phyloP scores from a whole-genome alignment of 2,329 filamentous ascomycete species.

The Colletotrichum sp. region DNA sequence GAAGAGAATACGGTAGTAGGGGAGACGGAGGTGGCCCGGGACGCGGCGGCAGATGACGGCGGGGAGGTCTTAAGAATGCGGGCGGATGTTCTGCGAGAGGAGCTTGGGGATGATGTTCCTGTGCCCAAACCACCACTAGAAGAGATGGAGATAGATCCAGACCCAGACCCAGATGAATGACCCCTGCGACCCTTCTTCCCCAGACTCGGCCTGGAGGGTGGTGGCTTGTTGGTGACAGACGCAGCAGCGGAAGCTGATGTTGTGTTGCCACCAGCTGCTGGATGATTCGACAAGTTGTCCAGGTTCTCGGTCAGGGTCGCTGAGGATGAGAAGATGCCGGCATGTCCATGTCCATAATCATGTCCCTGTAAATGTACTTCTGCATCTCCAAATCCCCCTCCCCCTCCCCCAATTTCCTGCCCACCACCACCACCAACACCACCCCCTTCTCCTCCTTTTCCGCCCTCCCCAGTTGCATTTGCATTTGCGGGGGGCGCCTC shows the following conservation, averaged over 20 bases:
- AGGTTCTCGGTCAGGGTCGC: slow-evolving; percentile 6
- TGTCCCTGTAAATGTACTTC: not conserved
- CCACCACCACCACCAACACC: not conserved
- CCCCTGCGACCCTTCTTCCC: slow-evolving; percentile 19
- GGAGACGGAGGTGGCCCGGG: slow-evolving; percentile 17
- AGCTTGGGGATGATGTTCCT: not conserved
- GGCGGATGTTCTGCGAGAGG: slow-evolving; percentile 13
- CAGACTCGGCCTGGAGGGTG: slow-evolving; percentile 5
- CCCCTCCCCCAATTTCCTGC: not conserved
- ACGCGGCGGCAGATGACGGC: slow-evolving; percentile 8
- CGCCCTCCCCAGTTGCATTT: slow-evolving; percentile 1
- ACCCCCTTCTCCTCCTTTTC: not conserved
- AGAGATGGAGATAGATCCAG: not conserved
- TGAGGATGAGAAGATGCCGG: not conserved
- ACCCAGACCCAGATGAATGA: not conserved
- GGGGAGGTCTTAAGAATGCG: slow-evolving; percentile 22
- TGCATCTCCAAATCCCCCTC: slow-evolving; percentile 8
- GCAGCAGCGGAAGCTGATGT: slow-evolving; percentile 1
- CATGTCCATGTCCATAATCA: not conserved
- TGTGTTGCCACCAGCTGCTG: not conserved
- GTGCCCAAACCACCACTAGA: not conserved
- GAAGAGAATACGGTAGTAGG: not conserved
- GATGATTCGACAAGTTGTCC: not conserved
- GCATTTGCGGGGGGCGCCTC: slow-evolving; percentile 19
- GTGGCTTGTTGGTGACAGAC: not conserved